Base-by-base conservation (phyloP, 2,329 filamentous ascomycete species). In the Aureobasidium vineae region DNA sequence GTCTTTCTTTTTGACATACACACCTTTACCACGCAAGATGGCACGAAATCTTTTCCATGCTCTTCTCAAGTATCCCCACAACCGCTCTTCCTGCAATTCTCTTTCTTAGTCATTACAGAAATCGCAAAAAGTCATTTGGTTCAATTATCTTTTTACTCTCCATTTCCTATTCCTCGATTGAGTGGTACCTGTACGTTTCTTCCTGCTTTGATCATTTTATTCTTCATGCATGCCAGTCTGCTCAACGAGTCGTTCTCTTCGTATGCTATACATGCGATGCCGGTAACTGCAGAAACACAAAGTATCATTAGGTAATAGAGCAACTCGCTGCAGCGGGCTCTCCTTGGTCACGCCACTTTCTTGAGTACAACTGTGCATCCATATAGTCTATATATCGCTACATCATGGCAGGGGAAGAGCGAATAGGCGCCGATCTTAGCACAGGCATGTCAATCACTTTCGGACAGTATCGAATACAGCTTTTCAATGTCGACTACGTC, bases 121-220 rank as follows among this genome's bases (percentile, higher is more conserved):
- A 54, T 56, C 36, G 52, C 33, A 56, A 56, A 53, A 56, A 53
- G 52, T 56, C 52, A 56, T 56, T 56, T 56, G 52, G 33, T 56
- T 56, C 36, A 56, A 36, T 21, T 5, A n/a, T 33, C 19, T 16
- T n/a, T 16, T 10, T 26, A 6, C 19, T 33, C 3, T 28, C 19
- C 6, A 2, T 40, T 4, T 26, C 13, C 26, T 5, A 16, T 26
- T 7, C 2, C 6, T 2, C 2, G 4, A 28, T 28, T 10, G 15
- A 7, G 1, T 11, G 10, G 6, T n/a, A 2, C 7, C 31, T 13
- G 19, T 7, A 3, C 10, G 19, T 5, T 13, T 53, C 2, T 36
- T 36, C 4, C n/a, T 23, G 10, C 21, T 47, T 26, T 15, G 21
- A 5, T 15, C n/a, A 11, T 21, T 26, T 6, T 19, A 26, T 19